These are phyloP conservation scores for Oryza rufipogon DNA, from an alignment of 176 grass and related monocot genomes.

Conservation along the genomic window DNA sequence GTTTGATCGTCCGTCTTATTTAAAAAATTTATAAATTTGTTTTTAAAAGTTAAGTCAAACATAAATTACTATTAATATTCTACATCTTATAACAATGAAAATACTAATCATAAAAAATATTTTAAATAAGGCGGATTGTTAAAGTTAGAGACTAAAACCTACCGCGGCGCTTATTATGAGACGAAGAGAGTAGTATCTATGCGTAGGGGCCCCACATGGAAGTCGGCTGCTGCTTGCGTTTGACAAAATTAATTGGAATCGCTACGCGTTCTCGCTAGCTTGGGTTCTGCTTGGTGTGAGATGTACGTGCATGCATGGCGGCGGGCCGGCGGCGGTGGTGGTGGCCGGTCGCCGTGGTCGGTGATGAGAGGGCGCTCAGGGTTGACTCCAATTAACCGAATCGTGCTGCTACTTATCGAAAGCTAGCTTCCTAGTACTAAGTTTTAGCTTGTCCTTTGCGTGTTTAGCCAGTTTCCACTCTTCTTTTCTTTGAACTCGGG, in stretches of 20 bases:
- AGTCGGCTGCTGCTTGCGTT: constrained; percentile 4
- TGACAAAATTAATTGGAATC: background rate
- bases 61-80: too few relatives aligned
- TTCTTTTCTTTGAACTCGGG: background rate
- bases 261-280: background rate
- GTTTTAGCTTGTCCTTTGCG: background rate
- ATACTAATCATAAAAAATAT: too few relatives aligned
- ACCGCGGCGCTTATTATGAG: too few relatives aligned
- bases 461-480: background rate
- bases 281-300: constrained; percentile 22
- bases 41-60: too few relatives aligned
- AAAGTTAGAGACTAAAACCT: too few relatives aligned
- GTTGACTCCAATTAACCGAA: background rate
- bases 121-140: too few relatives aligned
- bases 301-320: background rate
- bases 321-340: background rate
- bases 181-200: too few relatives aligned
- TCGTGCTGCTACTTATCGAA: too few relatives aligned
- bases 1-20: too few relatives aligned
- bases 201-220: background rate
- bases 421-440: too few relatives aligned
- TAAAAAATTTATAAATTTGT: too few relatives aligned
- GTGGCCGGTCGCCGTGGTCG: constrained; percentile 12
- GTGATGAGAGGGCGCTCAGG: constrained; percentile 15
- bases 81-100: too few relatives aligned